These are phyloP conservation scores for Aechmea fasciata DNA, from an alignment of 176 grass and related monocot species.

Conservation along the genomic window DNA sequence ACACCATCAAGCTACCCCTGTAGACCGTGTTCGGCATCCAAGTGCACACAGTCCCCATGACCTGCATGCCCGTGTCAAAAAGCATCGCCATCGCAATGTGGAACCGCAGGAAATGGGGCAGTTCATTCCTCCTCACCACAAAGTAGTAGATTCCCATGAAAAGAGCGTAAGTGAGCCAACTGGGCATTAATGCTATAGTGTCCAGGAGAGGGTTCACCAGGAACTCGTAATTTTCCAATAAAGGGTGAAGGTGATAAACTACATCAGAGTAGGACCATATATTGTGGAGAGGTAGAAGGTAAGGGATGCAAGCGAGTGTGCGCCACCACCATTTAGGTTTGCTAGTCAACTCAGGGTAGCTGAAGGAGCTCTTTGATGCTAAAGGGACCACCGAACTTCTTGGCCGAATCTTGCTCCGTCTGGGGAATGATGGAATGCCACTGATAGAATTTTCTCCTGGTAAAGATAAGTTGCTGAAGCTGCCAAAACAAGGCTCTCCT, in stretches of 20 bases:
- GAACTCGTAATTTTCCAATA: conserved; percentile 61
- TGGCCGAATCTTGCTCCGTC: conserved; percentile 2
- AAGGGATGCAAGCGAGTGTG: conserved; percentile 71
- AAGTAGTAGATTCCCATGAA: conserved; percentile 73
- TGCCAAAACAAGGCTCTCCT: too few relatives aligned
- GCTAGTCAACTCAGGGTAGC: conserved; percentile 66
- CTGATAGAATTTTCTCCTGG: conserved; percentile 12
- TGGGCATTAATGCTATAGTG: conserved; percentile 61
- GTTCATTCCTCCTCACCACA: conserved; percentile 69
- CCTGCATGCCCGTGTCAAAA: conserved; percentile 69
- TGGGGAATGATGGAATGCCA: conserved; percentile 16
- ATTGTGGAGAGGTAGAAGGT: conserved; percentile 84
- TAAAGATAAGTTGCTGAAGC: not conserved
- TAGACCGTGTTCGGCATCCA: conserved; percentile 73
- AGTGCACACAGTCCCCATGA: conserved; percentile 63
- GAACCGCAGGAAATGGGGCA: conserved; percentile 81
- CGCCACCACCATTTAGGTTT: conserved; percentile 96
- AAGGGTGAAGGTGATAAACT: conserved; percentile 65
- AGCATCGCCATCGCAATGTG: conserved; percentile 82
- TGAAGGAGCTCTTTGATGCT: conserved; percentile 49
- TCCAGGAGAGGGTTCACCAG: conserved; percentile 70
- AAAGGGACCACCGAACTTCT: conserved; percentile 27
- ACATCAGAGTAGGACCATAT: conserved; percentile 73
- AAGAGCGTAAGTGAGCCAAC: conserved; percentile 63
- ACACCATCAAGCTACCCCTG: conserved; percentile 45